Percentiles rank a stretch among this genome's conserved stretches.
These are phyloP conservation scores for Emergomyces orientalis DNA, from an alignment of 2,329 filamentous ascomycete genomes.

Conservation along the genomic window DNA sequence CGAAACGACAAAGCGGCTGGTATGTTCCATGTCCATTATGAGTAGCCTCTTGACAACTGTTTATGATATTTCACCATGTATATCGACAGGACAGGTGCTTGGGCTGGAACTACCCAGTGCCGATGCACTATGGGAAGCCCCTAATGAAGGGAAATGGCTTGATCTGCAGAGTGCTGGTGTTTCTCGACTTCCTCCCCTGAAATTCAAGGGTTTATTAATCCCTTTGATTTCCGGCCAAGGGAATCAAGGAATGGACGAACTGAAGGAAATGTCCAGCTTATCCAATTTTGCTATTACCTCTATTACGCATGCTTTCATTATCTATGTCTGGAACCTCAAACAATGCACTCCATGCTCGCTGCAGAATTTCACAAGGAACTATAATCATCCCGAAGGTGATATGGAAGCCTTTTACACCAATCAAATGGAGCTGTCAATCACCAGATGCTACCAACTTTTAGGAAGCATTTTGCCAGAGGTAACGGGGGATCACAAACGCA, in stretches of 20 bases:
- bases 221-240: not conserved
- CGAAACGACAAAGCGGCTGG: conserved; percentile 16
- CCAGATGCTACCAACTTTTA: not conserved
- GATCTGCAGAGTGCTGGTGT: not conserved
- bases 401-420: not conserved
- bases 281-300: not conserved
- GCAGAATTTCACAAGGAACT: not conserved
- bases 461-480: not conserved
- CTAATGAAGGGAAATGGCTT: not conserved
- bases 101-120: not conserved
- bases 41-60: not conserved
- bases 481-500: not conserved
- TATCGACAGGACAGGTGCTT: not conserved
- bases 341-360: not conserved
- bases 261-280: not conserved
- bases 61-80: conserved; percentile 3
- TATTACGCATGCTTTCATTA: not conserved
- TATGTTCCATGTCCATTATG: conserved; percentile 7
- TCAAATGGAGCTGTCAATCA: not conserved
- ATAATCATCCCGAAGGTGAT: not conserved
- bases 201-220: not conserved
- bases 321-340: not conserved
- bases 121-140: not conserved
- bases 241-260: not conserved
- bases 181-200: not conserved